A percentile compares a stretch with the other conserved stretches of the same genome.
Evolutionary conservation across 2,329 filamentous ascomycete genomes (phyloP).

Genomic region (Cyphellophora europaea): DNA sequence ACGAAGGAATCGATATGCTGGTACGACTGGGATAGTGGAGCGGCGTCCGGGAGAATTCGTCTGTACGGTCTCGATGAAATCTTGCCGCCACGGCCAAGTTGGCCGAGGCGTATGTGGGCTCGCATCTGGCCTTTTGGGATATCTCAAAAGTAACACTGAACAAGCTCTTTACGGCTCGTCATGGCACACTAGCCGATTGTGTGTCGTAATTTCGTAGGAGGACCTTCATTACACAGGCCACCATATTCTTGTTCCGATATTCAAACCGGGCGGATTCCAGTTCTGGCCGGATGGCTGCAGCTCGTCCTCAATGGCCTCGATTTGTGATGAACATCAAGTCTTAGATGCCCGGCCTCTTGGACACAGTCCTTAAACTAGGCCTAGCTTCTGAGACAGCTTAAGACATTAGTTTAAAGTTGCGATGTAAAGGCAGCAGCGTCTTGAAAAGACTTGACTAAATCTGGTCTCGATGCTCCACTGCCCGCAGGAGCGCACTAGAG

Average conservation of each 20-base stretch:
- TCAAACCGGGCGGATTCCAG: no score
- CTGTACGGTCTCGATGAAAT: neutral
- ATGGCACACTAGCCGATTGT: neutral
- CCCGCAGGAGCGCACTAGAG: no score
- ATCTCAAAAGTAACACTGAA: neutral
- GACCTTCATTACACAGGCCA: neutral
- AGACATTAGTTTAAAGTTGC: no score
- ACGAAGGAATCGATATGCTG: constrained; percentile 1
- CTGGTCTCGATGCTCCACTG: no score
- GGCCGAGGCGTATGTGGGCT: neutral
- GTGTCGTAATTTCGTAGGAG: neutral
- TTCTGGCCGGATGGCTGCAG: neutral
- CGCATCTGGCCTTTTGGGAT: neutral
- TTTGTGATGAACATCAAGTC: no score
- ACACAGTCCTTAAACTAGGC: no score
- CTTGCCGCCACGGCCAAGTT: neutral
- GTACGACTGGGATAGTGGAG: constrained; percentile 1
- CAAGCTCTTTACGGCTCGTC: neutral
- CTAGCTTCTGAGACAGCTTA: no score
- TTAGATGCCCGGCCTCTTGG: no score
- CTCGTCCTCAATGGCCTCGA: neutral
- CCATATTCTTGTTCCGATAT: neutral
- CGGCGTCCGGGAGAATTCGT: neutral
- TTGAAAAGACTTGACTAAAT: no score
- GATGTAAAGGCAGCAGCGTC: no score